A percentile compares a stretch with the other conserved stretches of the same genome.
These are phyloP conservation scores for Mucor mucedo DNA, from an alignment of 371 early-diverging fungal species.

Conservation along the genomic window DNA sequence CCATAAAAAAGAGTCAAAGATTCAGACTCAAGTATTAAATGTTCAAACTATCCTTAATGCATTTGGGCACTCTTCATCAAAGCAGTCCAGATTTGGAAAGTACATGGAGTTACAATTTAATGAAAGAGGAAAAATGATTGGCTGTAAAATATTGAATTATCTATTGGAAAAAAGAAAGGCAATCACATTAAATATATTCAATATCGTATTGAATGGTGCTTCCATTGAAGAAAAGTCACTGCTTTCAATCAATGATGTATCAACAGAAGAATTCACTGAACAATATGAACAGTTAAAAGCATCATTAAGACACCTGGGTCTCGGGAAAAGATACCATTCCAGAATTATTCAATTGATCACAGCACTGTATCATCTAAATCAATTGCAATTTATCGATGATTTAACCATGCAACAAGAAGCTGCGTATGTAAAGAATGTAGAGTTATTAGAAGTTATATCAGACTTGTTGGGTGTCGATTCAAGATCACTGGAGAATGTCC, in stretches of 20 bases:
- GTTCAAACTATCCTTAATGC: conserved; percentile 80
- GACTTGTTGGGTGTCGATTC: conserved; percentile 87
- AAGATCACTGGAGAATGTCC: conserved; percentile 73
- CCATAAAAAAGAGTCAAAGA: conserved; percentile 81
- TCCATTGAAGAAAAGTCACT: conserved; percentile 39
- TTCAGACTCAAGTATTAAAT: conserved; percentile 75
- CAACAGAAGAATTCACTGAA: not conserved
- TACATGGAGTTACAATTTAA: conserved; percentile 94
- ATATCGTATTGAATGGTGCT: conserved; percentile 71
- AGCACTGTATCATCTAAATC: conserved; percentile 84
- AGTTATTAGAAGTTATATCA: conserved; percentile 78
- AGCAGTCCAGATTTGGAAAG: conserved; percentile 90
- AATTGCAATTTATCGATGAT: conserved; percentile 76
- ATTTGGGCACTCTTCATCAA: conserved; percentile 83
- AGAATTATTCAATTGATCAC: conserved; percentile 85
- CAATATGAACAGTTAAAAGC: conserved; percentile 46
- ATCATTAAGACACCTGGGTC: conserved; percentile 78
- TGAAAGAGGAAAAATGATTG: conserved; percentile 86
- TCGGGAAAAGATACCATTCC: conserved; percentile 75
- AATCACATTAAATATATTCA: conserved; percentile 86
- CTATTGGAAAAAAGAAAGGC: conserved; percentile 88
- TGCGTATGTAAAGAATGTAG: conserved; percentile 72
- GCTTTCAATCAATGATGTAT: conserved; percentile 34
- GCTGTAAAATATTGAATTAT: conserved; percentile 92
- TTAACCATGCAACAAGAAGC: conserved; percentile 68